Evolutionary conservation across 345 rosid species (phyloP).

Genomic region (Gossypium ekmanianum): DNA sequence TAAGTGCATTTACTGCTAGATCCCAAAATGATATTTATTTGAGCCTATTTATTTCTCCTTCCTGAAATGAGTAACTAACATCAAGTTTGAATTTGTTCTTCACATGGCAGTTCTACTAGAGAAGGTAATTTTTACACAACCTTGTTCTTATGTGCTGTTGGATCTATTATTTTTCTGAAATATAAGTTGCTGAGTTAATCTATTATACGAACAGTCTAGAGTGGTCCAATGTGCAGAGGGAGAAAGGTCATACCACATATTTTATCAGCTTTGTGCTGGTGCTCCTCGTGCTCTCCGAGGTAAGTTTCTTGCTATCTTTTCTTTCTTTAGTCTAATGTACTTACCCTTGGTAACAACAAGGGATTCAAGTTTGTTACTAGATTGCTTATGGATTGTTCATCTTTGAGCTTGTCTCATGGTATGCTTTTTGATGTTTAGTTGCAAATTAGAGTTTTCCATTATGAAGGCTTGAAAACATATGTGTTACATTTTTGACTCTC

Average conservation of each 20-base stretch:
- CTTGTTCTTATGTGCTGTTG: slow-evolving; percentile 21
- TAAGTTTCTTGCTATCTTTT: slow-evolving; percentile 20
- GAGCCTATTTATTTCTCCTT: slow-evolving; percentile 6
- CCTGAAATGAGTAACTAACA: slow-evolving; percentile 31
- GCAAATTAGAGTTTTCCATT: not conserved
- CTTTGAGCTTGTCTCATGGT: not conserved
- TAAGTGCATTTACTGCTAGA: slow-evolving; percentile 39
- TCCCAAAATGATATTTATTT: slow-evolving; percentile 7
- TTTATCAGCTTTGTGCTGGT: slow-evolving; percentile 98
- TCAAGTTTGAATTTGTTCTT: slow-evolving; percentile 19
- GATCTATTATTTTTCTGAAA: slow-evolving; percentile 7
- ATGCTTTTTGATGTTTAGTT: not conserved
- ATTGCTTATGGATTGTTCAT: not conserved
- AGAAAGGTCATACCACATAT: slow-evolving; percentile 98
- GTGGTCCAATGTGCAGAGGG: slow-evolving; percentile 97
- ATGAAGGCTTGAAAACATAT: not conserved
- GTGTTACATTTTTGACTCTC: not conserved
- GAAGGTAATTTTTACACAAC: slow-evolving; percentile 55
- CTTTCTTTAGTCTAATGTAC: slow-evolving; percentile 1
- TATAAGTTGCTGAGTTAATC: slow-evolving; percentile 23
- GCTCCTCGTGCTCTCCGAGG: slow-evolving; percentile 80
- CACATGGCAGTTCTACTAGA: slow-evolving; percentile 82
- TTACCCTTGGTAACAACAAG: not conserved
- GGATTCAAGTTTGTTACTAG: not conserved
- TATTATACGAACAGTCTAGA: slow-evolving; percentile 77